Conservation (phyloP, 2,329 filamentous ascomycete species). For the Fusarium gaditjirri region DNA sequence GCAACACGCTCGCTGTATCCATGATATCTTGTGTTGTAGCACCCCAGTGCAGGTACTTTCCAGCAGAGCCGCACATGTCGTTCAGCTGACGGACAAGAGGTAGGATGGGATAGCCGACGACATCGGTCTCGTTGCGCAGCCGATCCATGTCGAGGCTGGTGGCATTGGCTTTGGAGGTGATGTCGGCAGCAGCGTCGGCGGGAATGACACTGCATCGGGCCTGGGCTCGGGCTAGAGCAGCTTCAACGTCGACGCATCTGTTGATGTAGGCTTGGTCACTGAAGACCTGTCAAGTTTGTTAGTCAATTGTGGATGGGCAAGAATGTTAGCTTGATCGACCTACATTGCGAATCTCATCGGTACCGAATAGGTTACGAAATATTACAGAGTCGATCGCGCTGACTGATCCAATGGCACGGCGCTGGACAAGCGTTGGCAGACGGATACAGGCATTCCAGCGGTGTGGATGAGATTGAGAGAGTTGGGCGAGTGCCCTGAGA, state of each 20-base stretch:
- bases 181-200: slow-evolving; percentile 46
- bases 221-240: slow-evolving; percentile 62
- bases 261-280: slow-evolving; percentile 60
- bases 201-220: slow-evolving; percentile 60
- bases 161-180: slow-evolving; percentile 49
- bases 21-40: slow-evolving; percentile 70
- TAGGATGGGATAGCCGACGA: slow-evolving; percentile 65
- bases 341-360: slow-evolving; percentile 60
- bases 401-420: background rate
- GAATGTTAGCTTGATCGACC: accelerated
- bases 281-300: slow-evolving; percentile 45
- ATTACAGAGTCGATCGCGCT: slow-evolving; percentile 58
- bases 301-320: accelerated
- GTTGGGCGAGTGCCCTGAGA: accelerated
- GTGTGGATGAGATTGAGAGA: background rate
- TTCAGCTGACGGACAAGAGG: slow-evolving; percentile 60
- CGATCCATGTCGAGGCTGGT: slow-evolving; percentile 36
- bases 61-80: slow-evolving; percentile 22
- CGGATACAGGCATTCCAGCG: background rate
- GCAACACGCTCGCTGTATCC: slow-evolving; percentile 64
- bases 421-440: accelerated
- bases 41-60: slow-evolving; percentile 65
- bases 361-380: slow-evolving; percentile 63
- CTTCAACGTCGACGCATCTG: slow-evolving; percentile 61
- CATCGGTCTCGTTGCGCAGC: slow-evolving; percentile 62